Evolutionary conservation across 768 basidiomycete species (phyloP), one percentile per base, ranked within the genome.

Genomic region (Lactarius evosmus): DNA sequence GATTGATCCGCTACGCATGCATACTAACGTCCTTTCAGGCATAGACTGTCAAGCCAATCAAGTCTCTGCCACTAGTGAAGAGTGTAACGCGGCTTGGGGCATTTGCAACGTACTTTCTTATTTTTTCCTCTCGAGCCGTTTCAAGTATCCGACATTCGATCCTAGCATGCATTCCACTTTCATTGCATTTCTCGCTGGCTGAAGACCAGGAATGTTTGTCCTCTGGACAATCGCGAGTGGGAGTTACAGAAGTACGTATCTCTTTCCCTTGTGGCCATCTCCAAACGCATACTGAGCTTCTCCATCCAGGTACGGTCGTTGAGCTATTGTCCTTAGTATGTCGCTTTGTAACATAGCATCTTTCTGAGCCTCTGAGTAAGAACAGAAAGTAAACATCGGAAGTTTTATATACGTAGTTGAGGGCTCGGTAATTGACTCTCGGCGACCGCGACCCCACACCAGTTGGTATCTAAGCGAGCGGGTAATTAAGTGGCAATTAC

Each of bases 31-130:
- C 25, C 58, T 61, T n/a, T 41, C 67, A 99, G 96, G 97, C 79
- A 99, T 99, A 74, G 97, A 99, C 74, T 99, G 97, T 75, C 97
- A 99, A 75, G 97, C 97, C 50, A 98, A 99, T 75, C 97, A 98
- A 74, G 92, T 95, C 4, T 97, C 95, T 30, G 93, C 95, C 16
- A 94, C 94, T 8, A 93, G 88, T 70, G 96, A 98, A 71, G 96
- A 96, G 73, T 95, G 94, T 72, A 98, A 96, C 61, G 95, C 95
- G 2, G 96, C 96, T 2, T 99, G 97, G 97, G 97, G 97, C 55
- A 95, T 96, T 55, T 99, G 97, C 76, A 99, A 99, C 74, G 96
- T 96, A 72, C 41, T 85, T 75, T 40, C 34, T 53, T n/a, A n/a
- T 61, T 49, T 16, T 34, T 27, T 33, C 19, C 56, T 59, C 29